A percentile compares a stretch with the other conserved stretches of the same genome.
phyloP scores from a whole-genome alignment of 164 flowering plant genomes.

The Nymphaea colorata region DNA sequence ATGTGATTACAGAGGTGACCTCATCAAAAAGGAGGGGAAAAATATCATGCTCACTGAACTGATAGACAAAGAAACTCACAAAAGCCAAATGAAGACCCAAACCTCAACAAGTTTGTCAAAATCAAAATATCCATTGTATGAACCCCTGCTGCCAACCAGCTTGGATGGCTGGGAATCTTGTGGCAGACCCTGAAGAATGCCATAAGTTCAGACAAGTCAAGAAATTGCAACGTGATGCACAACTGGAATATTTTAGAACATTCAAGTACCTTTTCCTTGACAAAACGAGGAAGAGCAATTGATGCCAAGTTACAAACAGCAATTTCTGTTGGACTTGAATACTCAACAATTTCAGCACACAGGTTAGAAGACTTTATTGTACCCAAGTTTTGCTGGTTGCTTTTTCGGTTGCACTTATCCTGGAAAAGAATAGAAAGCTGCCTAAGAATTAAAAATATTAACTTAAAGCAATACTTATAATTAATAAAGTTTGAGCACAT shows the following conservation, averaged over 20 bases:
- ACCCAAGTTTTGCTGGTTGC: conserved; percentile 95
- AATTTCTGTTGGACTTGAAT: conserved; percentile 91
- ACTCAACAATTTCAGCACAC: conserved; percentile 93
- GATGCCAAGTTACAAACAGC: conserved; percentile 99
- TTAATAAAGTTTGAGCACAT: not conserved
- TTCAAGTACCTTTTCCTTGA: conserved; percentile 68
- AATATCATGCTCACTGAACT: not conserved
- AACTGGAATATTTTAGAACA: not conserved
- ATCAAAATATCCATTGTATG: conserved; percentile 70
- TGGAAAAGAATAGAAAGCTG: conserved; percentile 12
- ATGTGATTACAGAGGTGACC: conserved; percentile 33
- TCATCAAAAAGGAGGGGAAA: not conserved
- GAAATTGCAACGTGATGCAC: not conserved
- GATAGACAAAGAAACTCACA: not conserved
- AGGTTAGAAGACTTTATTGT: conserved; percentile 92
- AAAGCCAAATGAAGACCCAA: conserved; percentile 6
- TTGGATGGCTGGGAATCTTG: conserved; percentile 73
- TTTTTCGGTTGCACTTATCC: conserved; percentile 87
- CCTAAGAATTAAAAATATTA: not conserved
- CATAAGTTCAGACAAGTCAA: not conserved
- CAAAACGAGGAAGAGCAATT: conserved; percentile 90
- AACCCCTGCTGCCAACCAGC: conserved; percentile 80
- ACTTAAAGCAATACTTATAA: no score
- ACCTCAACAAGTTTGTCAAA: conserved; percentile 97
- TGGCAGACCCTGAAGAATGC: conserved; percentile 38